A percentile compares a stretch with the other conserved stretches of the same genome.
These are phyloP conservation scores for Endogone sp. DNA, from an alignment of 192 early-diverging fungal species.

Conservation along the genomic window DNA sequence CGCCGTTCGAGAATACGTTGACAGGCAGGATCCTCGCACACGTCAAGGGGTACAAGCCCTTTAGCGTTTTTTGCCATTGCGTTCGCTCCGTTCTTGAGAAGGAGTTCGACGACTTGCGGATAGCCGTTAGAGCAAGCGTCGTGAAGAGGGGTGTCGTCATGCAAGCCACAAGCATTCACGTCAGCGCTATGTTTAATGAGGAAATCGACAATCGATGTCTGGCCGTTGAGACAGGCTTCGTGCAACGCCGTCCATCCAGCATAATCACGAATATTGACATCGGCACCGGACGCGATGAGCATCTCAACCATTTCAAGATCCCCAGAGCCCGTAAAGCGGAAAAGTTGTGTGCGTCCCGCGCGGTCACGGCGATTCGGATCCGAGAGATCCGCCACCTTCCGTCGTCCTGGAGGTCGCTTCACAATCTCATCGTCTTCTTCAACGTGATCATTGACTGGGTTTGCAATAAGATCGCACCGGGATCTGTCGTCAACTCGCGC, in stretches of 20 bases:
- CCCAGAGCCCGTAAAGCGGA: conserved; percentile 51
- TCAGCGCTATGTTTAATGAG: conserved; percentile 53
- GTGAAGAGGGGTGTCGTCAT: conserved; percentile 64
- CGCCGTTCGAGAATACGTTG: conserved; percentile 29
- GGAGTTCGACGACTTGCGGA: conserved; percentile 38
- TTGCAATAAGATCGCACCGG: neutral
- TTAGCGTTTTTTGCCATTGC: conserved; percentile 46
- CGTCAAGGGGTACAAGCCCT: conserved; percentile 37
- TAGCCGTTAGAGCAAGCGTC: conserved; percentile 52
- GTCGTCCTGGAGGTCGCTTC: neutral
- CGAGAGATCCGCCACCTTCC: neutral
- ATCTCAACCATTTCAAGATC: conserved; percentile 51
- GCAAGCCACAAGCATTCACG: conserved; percentile 55
- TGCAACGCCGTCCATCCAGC: conserved; percentile 65
- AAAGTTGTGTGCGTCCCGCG: conserved; percentile 47
- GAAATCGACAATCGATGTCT: conserved; percentile 41
- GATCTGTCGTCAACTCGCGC: neutral
- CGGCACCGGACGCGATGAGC: conserved; percentile 53
- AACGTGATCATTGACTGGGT: neutral
- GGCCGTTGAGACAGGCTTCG: conserved; percentile 51
- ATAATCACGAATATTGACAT: conserved; percentile 58
- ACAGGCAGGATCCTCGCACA: conserved; percentile 40
- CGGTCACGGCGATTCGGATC: conserved; percentile 37
- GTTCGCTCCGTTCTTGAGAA: conserved; percentile 51
- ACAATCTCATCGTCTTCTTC: neutral